Evolutionary conservation across 2,329 filamentous ascomycete genomes (phyloP).

Genomic region (Penicillium sp.): DNA sequence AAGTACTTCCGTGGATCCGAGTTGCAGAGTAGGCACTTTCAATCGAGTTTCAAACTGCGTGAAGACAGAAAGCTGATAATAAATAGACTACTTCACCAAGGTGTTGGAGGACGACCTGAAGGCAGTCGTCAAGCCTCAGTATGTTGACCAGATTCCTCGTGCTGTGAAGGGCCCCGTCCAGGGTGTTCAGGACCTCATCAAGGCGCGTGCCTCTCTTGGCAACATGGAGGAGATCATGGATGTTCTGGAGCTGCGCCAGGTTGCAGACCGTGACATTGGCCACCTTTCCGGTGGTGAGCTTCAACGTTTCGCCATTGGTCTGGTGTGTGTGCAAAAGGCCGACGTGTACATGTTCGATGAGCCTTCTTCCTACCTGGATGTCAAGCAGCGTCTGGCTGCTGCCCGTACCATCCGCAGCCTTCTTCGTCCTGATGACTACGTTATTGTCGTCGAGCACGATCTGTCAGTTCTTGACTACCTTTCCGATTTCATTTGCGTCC

Average conservation of each 20-base stretch:
- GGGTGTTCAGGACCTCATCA: constrained; percentile 74
- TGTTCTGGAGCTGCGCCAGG: constrained; percentile 80
- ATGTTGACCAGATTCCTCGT: constrained; percentile 96
- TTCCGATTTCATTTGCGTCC: constrained; percentile 95
- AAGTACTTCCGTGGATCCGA: constrained; percentile 98
- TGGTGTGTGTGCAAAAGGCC: constrained; percentile 91
- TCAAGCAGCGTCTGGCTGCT: constrained; percentile 95
- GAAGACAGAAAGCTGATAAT: constrained; percentile 17
- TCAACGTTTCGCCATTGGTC: constrained; percentile 95
- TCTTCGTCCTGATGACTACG: constrained; percentile 83
- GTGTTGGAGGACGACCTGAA: constrained; percentile 95
- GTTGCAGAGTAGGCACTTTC: constrained; percentile 71
- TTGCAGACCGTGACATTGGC: constrained; percentile 86
- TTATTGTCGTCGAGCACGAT: constrained; percentile 99
- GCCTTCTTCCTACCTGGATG: constrained; percentile 97
- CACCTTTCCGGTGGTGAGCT: constrained; percentile 95
- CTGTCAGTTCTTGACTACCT: constrained; percentile 97
- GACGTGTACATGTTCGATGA: constrained; percentile 99
- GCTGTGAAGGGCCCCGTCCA: constrained; percentile 81
- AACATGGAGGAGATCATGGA: constrained; percentile 82
- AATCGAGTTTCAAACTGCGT: background rate
- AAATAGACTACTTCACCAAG: constrained; percentile 93
- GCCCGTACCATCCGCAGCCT: constrained; percentile 90
- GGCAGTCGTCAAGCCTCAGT: constrained; percentile 97
- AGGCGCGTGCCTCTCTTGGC: constrained; percentile 70